A percentile compares a stretch with the other conserved stretches of the same genome.
Evolutionary conservation across 2,329 filamentous ascomycete species (phyloP).

Genomic region (Neonectria magnoliae): DNA sequence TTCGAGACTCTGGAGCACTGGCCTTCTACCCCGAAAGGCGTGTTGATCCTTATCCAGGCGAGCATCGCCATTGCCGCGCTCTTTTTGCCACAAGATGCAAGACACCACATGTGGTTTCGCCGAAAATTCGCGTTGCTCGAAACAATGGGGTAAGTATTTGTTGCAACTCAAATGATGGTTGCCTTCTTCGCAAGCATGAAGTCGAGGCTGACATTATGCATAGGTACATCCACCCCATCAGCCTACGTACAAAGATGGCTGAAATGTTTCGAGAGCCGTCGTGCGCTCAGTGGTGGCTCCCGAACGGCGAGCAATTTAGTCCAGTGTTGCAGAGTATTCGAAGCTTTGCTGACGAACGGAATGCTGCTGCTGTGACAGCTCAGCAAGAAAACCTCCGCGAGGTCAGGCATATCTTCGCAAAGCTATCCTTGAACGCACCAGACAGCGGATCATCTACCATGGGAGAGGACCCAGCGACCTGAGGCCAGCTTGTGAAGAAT

Average conservation of each 20-base stretch:
- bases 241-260: conserved; percentile 79
- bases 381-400: conserved; percentile 75
- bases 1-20: conserved; percentile 82
- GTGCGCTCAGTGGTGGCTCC: conserved; percentile 88
- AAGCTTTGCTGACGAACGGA: conserved; percentile 82
- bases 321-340: conserved; percentile 80
- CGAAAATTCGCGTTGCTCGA: conserved; percentile 83
- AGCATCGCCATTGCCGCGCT: conserved; percentile 79
- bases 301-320: conserved; percentile 79
- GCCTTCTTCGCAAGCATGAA: background rate
- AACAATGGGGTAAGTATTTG: conserved; percentile 72
- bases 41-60: conserved; percentile 77
- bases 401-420: conserved; percentile 78
- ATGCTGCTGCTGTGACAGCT: conserved; percentile 65
- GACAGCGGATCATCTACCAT: conserved; percentile 24
- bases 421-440: conserved; percentile 54
- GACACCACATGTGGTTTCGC: conserved; percentile 81
- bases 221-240: conserved; percentile 85
- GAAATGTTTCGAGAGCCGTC: conserved; percentile 77
- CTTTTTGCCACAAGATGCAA: conserved; percentile 80
- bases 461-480: background rate
- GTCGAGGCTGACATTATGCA: conserved; percentile 15
- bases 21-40: conserved; percentile 75
- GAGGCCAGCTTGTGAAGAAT: background rate
- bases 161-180: conserved; percentile 1